Percentiles rank a stretch among this genome's conserved stretches.
These are phyloP conservation scores for Globisporangium middletonii DNA, from an alignment of 352 stramenopile genomes.

Conservation along the genomic window DNA sequence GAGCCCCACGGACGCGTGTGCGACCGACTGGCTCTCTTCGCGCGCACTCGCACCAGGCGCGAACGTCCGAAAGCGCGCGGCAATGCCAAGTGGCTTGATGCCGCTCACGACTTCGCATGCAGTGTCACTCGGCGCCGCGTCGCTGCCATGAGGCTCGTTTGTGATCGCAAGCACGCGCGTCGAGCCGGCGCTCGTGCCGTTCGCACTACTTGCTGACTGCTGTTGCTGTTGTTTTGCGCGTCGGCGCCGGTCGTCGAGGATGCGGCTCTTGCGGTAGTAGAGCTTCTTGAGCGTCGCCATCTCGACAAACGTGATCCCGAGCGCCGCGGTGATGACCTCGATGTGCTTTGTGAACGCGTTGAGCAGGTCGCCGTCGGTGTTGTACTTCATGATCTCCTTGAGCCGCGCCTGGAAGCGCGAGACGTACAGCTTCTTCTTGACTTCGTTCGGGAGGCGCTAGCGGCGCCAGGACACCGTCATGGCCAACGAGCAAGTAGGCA, in stretches of 20 bases:
- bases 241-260: constrained; percentile 16
- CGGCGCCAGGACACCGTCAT: too few relatives aligned
- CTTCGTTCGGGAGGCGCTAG: constrained; percentile 60
- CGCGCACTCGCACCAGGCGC: not conserved
- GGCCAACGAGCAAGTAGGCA: too few relatives aligned
- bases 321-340: constrained; percentile 58
- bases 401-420: constrained; percentile 58
- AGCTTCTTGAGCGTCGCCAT: constrained; percentile 54
- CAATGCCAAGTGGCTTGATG: constrained; percentile 1
- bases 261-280: constrained; percentile 25
- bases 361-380: constrained; percentile 61
- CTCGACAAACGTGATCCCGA: constrained; percentile 48
- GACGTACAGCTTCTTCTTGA: constrained; percentile 71
- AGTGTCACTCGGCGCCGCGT: not conserved
- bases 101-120: constrained; percentile 4
- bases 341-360: constrained; percentile 67
- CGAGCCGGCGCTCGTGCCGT: too few relatives aligned
- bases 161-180: not conserved
- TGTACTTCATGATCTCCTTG: constrained; percentile 77
- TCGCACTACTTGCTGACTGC: too few relatives aligned
- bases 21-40: not conserved
- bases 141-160: not conserved
- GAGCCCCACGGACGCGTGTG: not conserved
- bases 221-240: not conserved
- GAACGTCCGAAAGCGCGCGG: not conserved